Percentiles rank a stretch among this genome's conserved stretches.
These are phyloP conservation scores for Cladophialophora yegresii DNA, from an alignment of 2,329 filamentous ascomycete species.

Conservation along the genomic window DNA sequence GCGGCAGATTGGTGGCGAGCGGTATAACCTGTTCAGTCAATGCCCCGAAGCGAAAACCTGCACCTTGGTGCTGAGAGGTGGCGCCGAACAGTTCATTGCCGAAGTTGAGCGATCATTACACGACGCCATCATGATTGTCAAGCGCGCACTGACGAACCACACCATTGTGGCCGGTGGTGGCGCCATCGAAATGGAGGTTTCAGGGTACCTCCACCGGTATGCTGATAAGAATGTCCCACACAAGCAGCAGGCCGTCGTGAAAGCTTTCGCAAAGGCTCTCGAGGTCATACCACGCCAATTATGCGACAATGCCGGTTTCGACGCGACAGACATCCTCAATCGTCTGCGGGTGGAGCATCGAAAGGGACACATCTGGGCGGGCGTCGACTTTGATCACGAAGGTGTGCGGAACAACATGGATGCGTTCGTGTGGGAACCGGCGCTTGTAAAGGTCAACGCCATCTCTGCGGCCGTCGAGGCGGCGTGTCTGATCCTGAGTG, in stretches of 20 bases:
- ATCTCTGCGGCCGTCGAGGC: constrained; percentile 95
- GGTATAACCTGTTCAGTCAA: constrained; percentile 97
- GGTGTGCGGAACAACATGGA: constrained; percentile 93
- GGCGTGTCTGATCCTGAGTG: constrained; percentile 88
- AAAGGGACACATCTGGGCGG: constrained; percentile 89
- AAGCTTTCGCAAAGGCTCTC: constrained; percentile 94
- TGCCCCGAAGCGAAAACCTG: constrained; percentile 96
- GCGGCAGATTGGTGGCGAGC: constrained; percentile 93
- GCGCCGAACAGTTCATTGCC: constrained; percentile 98
- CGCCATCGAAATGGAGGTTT: constrained; percentile 94
- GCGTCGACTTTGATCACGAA: constrained; percentile 91
- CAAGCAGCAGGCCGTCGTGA: constrained; percentile 98
- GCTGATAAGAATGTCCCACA: constrained; percentile 89
- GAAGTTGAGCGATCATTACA: constrained; percentile 97
- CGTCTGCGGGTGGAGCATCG: constrained; percentile 93
- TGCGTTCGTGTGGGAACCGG: constrained; percentile 96
- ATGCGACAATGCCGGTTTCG: constrained; percentile 98
- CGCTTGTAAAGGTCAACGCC: constrained; percentile 94
- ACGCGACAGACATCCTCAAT: constrained; percentile 97
- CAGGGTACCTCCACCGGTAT: constrained; percentile 86
- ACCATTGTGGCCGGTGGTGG: constrained; percentile 94
- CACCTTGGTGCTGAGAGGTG: constrained; percentile 90
- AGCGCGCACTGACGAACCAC: constrained; percentile 93
- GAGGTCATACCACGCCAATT: constrained; percentile 96
- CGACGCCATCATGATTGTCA: constrained; percentile 99